These are phyloP conservation scores for Yamadazyma aaseri DNA, from an alignment of 1,139 yeast genomes.

Conservation along the genomic window DNA sequence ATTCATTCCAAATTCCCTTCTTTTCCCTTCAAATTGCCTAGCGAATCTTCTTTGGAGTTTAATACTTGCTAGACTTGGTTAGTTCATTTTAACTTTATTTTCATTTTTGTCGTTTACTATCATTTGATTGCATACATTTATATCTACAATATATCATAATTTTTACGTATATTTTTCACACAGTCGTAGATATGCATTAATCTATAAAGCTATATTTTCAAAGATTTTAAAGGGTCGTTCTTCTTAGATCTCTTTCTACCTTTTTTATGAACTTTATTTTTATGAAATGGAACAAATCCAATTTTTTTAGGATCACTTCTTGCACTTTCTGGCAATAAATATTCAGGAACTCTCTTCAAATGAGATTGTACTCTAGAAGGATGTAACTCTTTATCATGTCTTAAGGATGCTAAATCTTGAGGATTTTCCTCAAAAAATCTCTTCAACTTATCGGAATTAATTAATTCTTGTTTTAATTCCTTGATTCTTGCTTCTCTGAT, in stretches of 20 bases:
- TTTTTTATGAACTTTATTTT: slow-evolving; percentile 47
- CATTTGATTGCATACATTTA: neutral
- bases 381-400: slow-evolving; percentile 90
- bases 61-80: slow-evolving; percentile 35
- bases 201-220: slow-evolving; percentile 19
- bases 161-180: too few species aligned
- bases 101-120: too few species aligned
- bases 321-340: slow-evolving; percentile 80
- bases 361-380: slow-evolving; percentile 82
- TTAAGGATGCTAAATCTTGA: slow-evolving; percentile 82
- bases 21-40: slow-evolving; percentile 59
- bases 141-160: too few species aligned
- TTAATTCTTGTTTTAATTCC: slow-evolving; percentile 83
- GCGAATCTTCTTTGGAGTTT: slow-evolving; percentile 59
- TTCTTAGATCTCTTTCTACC: slow-evolving; percentile 41
- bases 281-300: slow-evolving; percentile 79
- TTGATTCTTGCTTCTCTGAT: slow-evolving; percentile 91
- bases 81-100: neutral
- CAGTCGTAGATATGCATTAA: neutral
- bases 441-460: slow-evolving; percentile 86
- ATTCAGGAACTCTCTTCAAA: slow-evolving; percentile 89
- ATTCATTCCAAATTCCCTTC: slow-evolving; percentile 43
- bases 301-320: slow-evolving; percentile 57
- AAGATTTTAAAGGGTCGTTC: slow-evolving; percentile 71
- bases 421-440: slow-evolving; percentile 98